phyloP scores from a whole-genome alignment of 768 basidiomycete species.

The Russula sp. region DNA sequence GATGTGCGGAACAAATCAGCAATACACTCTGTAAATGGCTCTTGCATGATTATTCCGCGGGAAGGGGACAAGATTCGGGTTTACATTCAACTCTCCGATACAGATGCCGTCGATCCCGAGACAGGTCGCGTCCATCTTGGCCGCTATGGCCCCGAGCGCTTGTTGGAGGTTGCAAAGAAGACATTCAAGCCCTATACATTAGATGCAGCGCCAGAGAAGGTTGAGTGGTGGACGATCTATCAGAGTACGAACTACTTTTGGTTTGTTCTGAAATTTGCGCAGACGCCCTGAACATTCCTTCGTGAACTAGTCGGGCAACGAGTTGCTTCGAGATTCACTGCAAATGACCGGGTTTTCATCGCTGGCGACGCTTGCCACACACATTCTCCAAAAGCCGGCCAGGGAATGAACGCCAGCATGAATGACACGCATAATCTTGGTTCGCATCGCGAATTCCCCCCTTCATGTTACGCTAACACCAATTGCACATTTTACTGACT shows the following conservation, averaged over 20 bases:
- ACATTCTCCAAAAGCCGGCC: slow-evolving; percentile 35
- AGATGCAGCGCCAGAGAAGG: slow-evolving; percentile 26
- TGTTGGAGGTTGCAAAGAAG: slow-evolving; percentile 38
- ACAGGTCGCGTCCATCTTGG: slow-evolving; percentile 39
- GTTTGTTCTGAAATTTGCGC: slow-evolving; percentile 24
- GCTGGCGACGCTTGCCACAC: slow-evolving; percentile 50
- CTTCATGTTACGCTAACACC: not conserved
- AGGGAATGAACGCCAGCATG: slow-evolving; percentile 49
- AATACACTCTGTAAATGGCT: slow-evolving; percentile 45
- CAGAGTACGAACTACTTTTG: slow-evolving; percentile 30
- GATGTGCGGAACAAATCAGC: slow-evolving; percentile 43
- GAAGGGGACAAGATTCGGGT: slow-evolving; percentile 41
- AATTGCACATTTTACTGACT: not conserved
- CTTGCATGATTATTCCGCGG: slow-evolving; percentile 46
- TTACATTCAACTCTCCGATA: slow-evolving; percentile 44
- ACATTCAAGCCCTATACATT: slow-evolving; percentile 37
- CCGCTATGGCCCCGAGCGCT: slow-evolving; percentile 32
- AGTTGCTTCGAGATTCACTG: slow-evolving; percentile 44
- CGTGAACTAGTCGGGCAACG: slow-evolving; percentile 42
- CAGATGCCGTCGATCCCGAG: slow-evolving; percentile 30
- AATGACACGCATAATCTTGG: slow-evolving; percentile 46
- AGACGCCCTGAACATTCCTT: not conserved
- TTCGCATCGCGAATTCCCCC: not conserved
- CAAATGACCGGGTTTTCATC: slow-evolving; percentile 45
- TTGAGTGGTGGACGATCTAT: slow-evolving; percentile 47